Evolutionary conservation across 208 protist species (phyloP).

Genomic region (Acanthamoeba royreba): DNA sequence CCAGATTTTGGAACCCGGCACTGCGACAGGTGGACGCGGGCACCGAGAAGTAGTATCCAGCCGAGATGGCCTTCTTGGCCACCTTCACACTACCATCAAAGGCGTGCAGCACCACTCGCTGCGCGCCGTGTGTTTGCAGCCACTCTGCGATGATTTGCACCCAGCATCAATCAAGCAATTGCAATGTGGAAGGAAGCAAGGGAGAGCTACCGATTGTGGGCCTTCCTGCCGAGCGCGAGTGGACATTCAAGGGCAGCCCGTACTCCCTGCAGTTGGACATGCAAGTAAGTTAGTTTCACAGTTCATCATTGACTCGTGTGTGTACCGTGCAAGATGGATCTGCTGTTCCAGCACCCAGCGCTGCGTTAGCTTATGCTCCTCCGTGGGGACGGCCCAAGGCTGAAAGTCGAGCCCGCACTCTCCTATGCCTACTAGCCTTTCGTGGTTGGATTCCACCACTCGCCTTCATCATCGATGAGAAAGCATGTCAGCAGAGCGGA

Average conservation of each 20-base stretch:
- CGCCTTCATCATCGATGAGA: background rate
- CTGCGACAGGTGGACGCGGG: background rate
- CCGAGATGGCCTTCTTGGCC: background rate
- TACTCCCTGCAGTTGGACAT: background rate
- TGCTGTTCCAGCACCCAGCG: background rate
- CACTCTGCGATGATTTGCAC: background rate
- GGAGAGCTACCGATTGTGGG: background rate
- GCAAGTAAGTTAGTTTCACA: background rate
- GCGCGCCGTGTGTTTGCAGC: background rate
- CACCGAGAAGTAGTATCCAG: background rate
- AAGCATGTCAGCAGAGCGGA: background rate
- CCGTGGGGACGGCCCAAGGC: background rate
- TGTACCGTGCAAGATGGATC: background rate
- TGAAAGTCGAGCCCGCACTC: background rate
- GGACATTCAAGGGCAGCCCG: background rate
- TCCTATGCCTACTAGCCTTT: background rate
- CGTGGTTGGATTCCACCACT: background rate
- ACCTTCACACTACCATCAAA: background rate
- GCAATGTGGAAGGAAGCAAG: background rate
- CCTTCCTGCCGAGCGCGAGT: background rate
- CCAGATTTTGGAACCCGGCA: background rate
- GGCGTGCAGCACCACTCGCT: background rate
- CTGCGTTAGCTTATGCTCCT: background rate
- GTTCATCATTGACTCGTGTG: background rate
- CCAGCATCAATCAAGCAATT: background rate